These are phyloP conservation scores for Gautieria morchelliformis DNA, from an alignment of 768 basidiomycete genomes.

Conservation along the genomic window DNA sequence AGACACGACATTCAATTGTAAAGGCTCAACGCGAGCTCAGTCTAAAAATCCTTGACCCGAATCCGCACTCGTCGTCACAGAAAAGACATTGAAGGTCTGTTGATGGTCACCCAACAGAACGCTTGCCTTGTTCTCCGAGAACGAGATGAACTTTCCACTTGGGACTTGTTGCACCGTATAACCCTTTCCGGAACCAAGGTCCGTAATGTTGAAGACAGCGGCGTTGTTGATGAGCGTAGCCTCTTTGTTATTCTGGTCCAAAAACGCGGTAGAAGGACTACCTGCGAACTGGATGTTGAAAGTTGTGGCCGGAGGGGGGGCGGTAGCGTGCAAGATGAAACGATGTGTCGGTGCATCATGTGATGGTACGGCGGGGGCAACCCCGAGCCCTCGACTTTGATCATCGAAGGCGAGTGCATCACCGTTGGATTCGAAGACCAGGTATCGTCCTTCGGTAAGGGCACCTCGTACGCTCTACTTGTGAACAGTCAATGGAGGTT, in stretches of 20 bases:
- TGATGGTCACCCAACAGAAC: not conserved
- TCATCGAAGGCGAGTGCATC: conserved; percentile 3
- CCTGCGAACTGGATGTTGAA: conserved; percentile 9
- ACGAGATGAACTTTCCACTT: not conserved
- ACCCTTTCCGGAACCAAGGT: conserved; percentile 4
- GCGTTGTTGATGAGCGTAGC: not conserved
- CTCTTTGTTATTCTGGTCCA: not conserved
- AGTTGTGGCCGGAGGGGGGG: not conserved
- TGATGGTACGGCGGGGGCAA: not conserved
- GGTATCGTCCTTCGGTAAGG: conserved; percentile 12
- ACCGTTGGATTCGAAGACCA: conserved; percentile 9
- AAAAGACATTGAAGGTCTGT: not conserved
- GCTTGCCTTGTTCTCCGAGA: not conserved
- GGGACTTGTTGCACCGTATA: conserved; percentile 5
- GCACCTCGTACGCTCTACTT: conserved; percentile 9
- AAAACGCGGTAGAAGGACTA: not conserved
- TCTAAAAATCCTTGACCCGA: conserved; percentile 1
- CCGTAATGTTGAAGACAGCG: conserved; percentile 5
- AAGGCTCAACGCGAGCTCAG: not conserved
- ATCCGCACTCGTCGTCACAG: conserved; percentile 9
- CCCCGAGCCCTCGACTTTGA: not conserved
- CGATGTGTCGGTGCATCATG: conserved; percentile 1
- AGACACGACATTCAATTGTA: no score
- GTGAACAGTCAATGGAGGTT: not conserved
- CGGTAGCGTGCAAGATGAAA: conserved; percentile 7